Base-by-base conservation (phyloP, 352 stramenopile species). In the Pythium folliculosum region DNA sequence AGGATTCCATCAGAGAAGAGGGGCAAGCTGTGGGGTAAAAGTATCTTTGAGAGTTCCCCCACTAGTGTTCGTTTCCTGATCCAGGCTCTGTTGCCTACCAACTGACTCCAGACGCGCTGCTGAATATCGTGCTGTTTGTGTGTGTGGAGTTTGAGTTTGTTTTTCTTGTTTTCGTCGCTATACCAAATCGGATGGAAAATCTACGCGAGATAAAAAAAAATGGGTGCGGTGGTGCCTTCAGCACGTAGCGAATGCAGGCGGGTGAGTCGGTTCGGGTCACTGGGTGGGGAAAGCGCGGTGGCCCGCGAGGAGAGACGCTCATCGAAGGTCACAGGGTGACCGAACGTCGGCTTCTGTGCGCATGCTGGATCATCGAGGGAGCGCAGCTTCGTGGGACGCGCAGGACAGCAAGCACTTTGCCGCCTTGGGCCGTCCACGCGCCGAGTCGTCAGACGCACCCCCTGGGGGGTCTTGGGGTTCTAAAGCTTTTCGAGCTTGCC, bases 401-500 rank as follows among this genome's bases (percentile, higher is more conserved):
- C 13, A 50, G 22, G n/a, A 23, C 47, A 32, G 61, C 61, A 68
- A 68, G 61, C 61, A 68, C 61, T 68, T 68, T 54, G 61, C 61
- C 51, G 25, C 37, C 43, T 68, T 44, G 25, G 21, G 27, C 43
- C 23, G 55, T 32, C 22, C 12, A 57, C 4, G 45, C 14, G n/a
- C 27, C 54, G 38, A 22, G 16, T 19, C 37, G 55, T 52, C 60
- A 54, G 17, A 47, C 54, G 53, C 50, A 44, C 35, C 53, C 44
- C 55, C 23, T 2, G 17, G 5, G 30, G 40, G 43, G 54, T 44
- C 32, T 19, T n/a, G 23, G n/a, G 25, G n/a, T 23, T 53, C 88
- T 89, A 91, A 54, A 91, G 72, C 74, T 90, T 91, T 60, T 96
- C 87, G 17, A 95, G 55, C 78, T 96, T 96, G 69, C 79, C 83